Evolutionary conservation across 345 rosid genomes (phyloP).

Genomic region (Psidium friedrichsthalianum): DNA sequence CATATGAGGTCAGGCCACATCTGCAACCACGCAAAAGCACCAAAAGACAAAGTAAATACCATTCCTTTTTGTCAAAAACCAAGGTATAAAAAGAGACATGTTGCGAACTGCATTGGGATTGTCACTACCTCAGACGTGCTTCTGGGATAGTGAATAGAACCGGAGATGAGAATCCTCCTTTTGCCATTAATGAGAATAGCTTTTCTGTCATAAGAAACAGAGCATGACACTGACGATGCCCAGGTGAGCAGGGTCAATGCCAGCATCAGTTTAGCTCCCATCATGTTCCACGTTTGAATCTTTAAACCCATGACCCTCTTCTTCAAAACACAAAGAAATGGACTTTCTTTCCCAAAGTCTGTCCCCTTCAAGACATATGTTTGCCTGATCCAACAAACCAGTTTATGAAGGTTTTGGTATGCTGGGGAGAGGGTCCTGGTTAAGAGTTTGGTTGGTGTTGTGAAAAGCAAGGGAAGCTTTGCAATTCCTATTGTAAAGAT

Average conservation of each 20-base stretch:
- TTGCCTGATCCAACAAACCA: too few species aligned
- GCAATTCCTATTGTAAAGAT: not conserved
- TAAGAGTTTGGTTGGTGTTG: not conserved
- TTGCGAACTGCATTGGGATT: not conserved
- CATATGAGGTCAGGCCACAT: constrained; percentile 14
- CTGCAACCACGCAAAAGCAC: not conserved
- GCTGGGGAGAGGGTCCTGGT: not conserved
- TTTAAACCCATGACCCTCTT: not conserved
- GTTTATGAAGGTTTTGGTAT: not conserved
- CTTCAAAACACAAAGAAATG: too few species aligned
- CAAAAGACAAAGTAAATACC: not conserved
- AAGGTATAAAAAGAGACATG: not conserved
- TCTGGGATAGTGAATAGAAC: constrained; percentile 97
- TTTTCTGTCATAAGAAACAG: constrained; percentile 23
- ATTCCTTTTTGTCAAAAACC: not conserved
- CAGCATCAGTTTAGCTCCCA: not conserved
- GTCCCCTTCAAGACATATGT: not conserved
- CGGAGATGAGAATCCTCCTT: constrained; percentile 74
- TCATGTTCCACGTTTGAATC: not conserved
- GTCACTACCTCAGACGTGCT: constrained; percentile 48
- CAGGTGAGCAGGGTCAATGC: constrained; percentile 1
- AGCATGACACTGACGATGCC: constrained; percentile 1
- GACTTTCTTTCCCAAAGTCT: too few species aligned
- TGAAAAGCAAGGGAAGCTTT: not conserved
- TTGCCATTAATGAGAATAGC: constrained; percentile 71